Conservation (phyloP, 1,284 basidiomycete genomes). For the Coniferiporia sulphurascens region DNA sequence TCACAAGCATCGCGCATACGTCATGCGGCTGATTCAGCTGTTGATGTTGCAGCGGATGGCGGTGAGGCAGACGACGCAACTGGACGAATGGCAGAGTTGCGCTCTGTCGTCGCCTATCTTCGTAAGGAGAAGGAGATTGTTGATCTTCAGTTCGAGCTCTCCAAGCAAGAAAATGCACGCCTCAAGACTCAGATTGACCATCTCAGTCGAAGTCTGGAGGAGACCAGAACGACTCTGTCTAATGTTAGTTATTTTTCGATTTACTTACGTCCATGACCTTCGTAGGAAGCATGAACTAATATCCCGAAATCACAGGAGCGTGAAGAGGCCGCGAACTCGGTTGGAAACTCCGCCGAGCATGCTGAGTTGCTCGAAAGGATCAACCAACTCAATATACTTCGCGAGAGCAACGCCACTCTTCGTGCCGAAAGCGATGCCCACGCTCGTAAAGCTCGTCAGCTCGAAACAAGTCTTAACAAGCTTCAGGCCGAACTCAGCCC, state of each 20-base stretch:
- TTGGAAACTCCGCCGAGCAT: conserved; percentile 76
- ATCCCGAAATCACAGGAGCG: conserved; percentile 56
- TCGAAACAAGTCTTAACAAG: conserved; percentile 60
- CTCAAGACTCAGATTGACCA: conserved; percentile 76
- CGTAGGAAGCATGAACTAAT: background rate
- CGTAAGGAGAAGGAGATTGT: conserved; percentile 89
- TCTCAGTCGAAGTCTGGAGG: conserved; percentile 63
- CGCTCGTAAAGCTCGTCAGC: conserved; percentile 57
- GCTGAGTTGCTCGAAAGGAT: conserved; percentile 84
- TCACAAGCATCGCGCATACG: conserved; percentile 76
- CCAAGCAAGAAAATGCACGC: conserved; percentile 79
- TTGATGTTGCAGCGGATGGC: conserved; percentile 35
- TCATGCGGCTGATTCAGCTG: conserved; percentile 50
- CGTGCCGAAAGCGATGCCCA: conserved; percentile 71
- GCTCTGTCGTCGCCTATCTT: conserved; percentile 77
- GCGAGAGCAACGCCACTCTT: conserved; percentile 85
- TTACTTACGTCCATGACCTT: background rate
- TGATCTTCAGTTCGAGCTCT: conserved; percentile 81
- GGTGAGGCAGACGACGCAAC: conserved; percentile 49
- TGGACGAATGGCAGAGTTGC: conserved; percentile 64
- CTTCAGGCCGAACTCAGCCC: conserved; percentile 69
- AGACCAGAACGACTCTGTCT: conserved; percentile 59
- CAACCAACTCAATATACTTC: conserved; percentile 80
- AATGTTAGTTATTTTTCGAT: conserved; percentile 40
- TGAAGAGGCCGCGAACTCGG: conserved; percentile 63